phyloP scores from a whole-genome alignment of 805 yeast genomes.

The Barnettozyma wickerhamii region DNA sequence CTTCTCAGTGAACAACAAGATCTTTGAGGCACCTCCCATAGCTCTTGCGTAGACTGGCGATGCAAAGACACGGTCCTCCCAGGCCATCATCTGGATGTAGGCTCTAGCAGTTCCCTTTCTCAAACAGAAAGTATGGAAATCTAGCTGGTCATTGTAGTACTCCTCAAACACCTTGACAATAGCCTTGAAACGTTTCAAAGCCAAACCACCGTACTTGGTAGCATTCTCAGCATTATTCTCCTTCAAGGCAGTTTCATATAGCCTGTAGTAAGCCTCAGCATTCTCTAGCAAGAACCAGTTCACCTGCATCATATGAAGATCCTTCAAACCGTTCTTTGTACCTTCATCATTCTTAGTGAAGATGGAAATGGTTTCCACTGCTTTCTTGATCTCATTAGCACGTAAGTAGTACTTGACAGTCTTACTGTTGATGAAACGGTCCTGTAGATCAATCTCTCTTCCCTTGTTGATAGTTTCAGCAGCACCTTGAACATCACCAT shows the following conservation, averaged over 20 bases:
- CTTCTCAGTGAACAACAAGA: constrained; percentile 39
- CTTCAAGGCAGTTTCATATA: constrained; percentile 43
- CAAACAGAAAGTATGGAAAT: constrained; percentile 90
- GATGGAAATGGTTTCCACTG: constrained; percentile 65
- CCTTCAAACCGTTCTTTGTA: constrained; percentile 72
- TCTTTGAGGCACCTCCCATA: constrained; percentile 54
- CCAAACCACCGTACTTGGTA: constrained; percentile 57
- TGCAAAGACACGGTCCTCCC: constrained; percentile 75
- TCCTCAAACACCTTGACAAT: constrained; percentile 64
- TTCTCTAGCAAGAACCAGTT: constrained; percentile 82
- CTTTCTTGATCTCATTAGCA: constrained; percentile 69
- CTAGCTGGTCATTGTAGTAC: constrained; percentile 81
- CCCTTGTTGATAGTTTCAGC: constrained; percentile 64
- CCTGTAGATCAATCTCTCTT: constrained; percentile 76
- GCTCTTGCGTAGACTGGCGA: constrained; percentile 74
- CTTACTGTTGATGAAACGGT: constrained; percentile 86
- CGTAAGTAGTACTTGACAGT: constrained; percentile 79
- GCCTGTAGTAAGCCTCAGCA: constrained; percentile 75
- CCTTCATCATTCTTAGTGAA: constrained; percentile 84
- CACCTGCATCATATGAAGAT: constrained; percentile 86
- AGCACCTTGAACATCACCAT: constrained; percentile 59
- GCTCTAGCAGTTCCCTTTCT: constrained; percentile 88
- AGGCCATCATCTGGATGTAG: constrained; percentile 66
- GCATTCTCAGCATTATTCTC: constrained; percentile 32
- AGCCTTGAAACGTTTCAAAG: constrained; percentile 73